Percentiles rank a stretch among this genome's conserved stretches.
phyloP scores from a whole-genome alignment of 495 filamentous ascomycete species.

The Hypoxylon lenormandii region DNA sequence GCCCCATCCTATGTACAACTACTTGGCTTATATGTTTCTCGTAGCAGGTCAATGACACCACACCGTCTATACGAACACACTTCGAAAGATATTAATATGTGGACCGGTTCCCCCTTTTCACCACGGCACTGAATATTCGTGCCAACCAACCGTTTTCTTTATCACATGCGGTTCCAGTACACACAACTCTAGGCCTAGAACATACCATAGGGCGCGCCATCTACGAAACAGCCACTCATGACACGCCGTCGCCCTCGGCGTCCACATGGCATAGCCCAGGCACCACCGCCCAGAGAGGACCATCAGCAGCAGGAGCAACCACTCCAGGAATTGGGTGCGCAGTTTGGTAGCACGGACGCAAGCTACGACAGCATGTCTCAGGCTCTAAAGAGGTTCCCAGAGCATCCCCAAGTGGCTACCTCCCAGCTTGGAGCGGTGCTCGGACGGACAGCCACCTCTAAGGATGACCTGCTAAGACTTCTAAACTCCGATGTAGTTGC shows the following conservation, averaged over 20 bases:
- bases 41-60: no score
- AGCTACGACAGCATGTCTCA: neutral
- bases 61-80: no score
- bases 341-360: conserved; percentile 1
- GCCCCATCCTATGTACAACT: no score
- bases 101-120: no score
- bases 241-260: neutral
- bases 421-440: conserved; percentile 7
- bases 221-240: conserved; percentile 7
- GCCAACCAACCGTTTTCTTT: no score
- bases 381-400: conserved; percentile 10
- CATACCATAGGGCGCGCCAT: no score
- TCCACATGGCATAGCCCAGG: neutral
- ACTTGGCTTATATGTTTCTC: no score
- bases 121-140: no score
- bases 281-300: neutral
- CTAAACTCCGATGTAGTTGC: conserved; percentile 10
- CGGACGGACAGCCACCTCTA: conserved; percentile 7
- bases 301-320: neutral
- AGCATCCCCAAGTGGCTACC: conserved; percentile 2
- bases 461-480: conserved; percentile 1
- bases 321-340: conserved; percentile 23
- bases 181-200: no score
- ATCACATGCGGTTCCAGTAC: no score
- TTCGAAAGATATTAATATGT: no score